Evolutionary conservation across 768 basidiomycete species (phyloP).

Genomic region (Hypholoma sublateritium): DNA sequence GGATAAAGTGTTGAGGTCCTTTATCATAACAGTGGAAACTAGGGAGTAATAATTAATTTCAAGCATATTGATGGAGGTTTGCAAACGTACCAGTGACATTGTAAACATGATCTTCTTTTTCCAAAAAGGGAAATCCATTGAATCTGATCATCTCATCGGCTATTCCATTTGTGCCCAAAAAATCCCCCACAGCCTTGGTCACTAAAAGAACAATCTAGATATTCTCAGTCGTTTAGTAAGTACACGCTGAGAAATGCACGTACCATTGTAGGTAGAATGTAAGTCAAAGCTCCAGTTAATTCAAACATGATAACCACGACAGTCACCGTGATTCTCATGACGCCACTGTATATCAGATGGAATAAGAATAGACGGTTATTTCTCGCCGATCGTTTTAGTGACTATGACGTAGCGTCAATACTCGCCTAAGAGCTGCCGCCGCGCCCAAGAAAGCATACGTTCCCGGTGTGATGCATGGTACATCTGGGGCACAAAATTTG

Average conservation of each 20-base stretch:
- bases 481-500: slow-evolving; percentile 85
- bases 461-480: slow-evolving; percentile 97
- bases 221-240: slow-evolving; percentile 11
- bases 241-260: neutral
- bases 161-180: slow-evolving; percentile 90
- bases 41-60: slow-evolving; percentile 8
- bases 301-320: slow-evolving; percentile 99
- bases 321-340: slow-evolving; percentile 96
- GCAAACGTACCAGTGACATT: slow-evolving; percentile 78
- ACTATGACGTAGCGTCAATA: slow-evolving; percentile 13
- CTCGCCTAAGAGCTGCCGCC: slow-evolving; percentile 88
- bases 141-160: slow-evolving; percentile 97
- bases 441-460: slow-evolving; percentile 98
- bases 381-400: neutral
- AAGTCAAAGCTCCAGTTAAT: slow-evolving; percentile 93
- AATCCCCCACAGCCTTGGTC: slow-evolving; percentile 96
- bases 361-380: slow-evolving; percentile 1
- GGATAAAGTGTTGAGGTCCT: slow-evolving; percentile 69
- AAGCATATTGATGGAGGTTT: slow-evolving; percentile 1
- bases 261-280: slow-evolving; percentile 98
- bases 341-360: slow-evolving; percentile 56
- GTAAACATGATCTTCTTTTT: slow-evolving; percentile 92
- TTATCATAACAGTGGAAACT: slow-evolving; percentile 93
- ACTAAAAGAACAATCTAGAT: slow-evolving; percentile 90
- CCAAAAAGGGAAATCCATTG: slow-evolving; percentile 96